A percentile compares a stretch with the other conserved stretches of the same genome.
Evolutionary conservation across 805 yeast species (phyloP).

Genomic region (Grigorovia transvaalensis): DNA sequence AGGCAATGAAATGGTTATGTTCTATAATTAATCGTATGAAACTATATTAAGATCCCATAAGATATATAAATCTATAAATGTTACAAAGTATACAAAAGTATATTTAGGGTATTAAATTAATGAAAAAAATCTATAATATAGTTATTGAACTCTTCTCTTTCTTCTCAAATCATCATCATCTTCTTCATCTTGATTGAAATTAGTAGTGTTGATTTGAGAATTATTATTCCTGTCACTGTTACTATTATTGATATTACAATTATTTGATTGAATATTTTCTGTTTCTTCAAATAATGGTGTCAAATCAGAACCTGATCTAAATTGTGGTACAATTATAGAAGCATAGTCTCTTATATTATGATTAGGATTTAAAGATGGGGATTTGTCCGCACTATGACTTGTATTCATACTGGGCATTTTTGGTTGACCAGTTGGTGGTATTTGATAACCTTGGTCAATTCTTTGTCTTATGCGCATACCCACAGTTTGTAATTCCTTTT

Average conservation of each 20-base stretch:
- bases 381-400: too few relatives aligned
- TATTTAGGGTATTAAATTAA: too few relatives aligned
- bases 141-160: not conserved
- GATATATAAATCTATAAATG: not conserved
- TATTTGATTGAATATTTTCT: not conserved
- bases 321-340: conserved; percentile 18
- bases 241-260: not conserved
- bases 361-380: not conserved
- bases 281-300: conserved; percentile 1
- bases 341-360: conserved; percentile 16
- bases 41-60: not conserved
- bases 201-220: not conserved
- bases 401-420: not conserved
- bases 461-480: conserved; percentile 69
- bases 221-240: not conserved
- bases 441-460: conserved; percentile 48
- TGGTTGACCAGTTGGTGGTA: not conserved
- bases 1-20: too few relatives aligned
- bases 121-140: not conserved
- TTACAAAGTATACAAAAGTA: too few relatives aligned
- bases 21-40: not conserved
- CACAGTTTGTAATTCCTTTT: conserved; percentile 37
- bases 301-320: conserved; percentile 2
- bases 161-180: not conserved
- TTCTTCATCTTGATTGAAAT: not conserved